phyloP scores from a whole-genome alignment of 1,284 basidiomycete genomes.

The Anthracocystis panici-leucophaei region DNA sequence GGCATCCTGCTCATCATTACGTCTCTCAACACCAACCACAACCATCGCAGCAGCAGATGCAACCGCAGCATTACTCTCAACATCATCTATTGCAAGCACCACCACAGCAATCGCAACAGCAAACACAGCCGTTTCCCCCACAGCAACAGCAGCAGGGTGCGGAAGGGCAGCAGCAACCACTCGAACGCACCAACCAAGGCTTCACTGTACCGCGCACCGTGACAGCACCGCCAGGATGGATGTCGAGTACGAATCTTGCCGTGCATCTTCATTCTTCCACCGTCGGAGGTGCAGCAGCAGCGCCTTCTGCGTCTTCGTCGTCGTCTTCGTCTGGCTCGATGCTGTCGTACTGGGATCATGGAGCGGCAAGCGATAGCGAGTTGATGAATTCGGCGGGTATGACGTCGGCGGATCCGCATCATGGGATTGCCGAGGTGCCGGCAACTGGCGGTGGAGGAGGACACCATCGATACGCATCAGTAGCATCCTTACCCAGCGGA shows the following conservation, averaged over 20 bases:
- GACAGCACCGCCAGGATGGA: slow-evolving; percentile 26
- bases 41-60: slow-evolving; percentile 7
- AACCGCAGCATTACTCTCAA: neutral
- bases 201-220: slow-evolving; percentile 29
- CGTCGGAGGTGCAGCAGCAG: neutral
- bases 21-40: slow-evolving; percentile 5
- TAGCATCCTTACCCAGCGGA: slow-evolving; percentile 22
- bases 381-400: slow-evolving; percentile 24
- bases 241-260: slow-evolving; percentile 12
- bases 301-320: slow-evolving; percentile 13
- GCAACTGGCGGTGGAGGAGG: neutral
- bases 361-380: slow-evolving; percentile 26
- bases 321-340: slow-evolving; percentile 33
- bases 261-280: slow-evolving; percentile 7
- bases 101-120: slow-evolving; percentile 1
- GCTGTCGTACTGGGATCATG: slow-evolving; percentile 35
- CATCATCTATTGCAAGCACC: slow-evolving; percentile 6
- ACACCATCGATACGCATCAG: slow-evolving; percentile 31
- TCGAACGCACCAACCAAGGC: slow-evolving; percentile 6
- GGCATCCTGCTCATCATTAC: slow-evolving; percentile 12
- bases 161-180: neutral
- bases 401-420: slow-evolving; percentile 13
- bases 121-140: neutral
- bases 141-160: slow-evolving; percentile 7
- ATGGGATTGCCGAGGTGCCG: slow-evolving; percentile 14